A percentile compares a stretch with the other conserved stretches of the same genome.
Evolutionary conservation across 2,329 filamentous ascomycete species (phyloP).

Genomic region (Fusarium succisae): DNA sequence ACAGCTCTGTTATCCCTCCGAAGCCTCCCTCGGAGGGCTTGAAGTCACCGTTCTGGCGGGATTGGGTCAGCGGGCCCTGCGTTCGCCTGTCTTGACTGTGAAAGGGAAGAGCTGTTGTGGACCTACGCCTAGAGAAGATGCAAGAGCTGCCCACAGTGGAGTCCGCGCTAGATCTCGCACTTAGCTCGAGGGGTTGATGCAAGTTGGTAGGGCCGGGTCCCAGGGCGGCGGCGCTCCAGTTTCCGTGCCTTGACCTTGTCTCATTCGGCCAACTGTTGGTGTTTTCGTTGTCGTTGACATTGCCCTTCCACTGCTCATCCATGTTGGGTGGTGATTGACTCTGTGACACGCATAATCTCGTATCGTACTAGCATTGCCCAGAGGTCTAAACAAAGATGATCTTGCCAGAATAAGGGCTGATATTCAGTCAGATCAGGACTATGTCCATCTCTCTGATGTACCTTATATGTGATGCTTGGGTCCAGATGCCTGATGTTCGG

Average conservation of each 20-base stretch:
- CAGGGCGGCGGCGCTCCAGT: conserved; percentile 32
- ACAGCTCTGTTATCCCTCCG: conserved; percentile 37
- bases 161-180: conserved; percentile 28
- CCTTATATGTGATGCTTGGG: neutral
- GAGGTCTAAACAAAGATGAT: neutral
- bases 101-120: conserved; percentile 30
- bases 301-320: conserved; percentile 17
- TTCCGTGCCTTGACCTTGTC: conserved; percentile 11
- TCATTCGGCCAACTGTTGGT: conserved; percentile 22
- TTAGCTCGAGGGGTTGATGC: conserved; percentile 41
- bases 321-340: conserved; percentile 14
- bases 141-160: conserved; percentile 31
- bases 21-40: conserved; percentile 35
- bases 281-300: conserved; percentile 18
- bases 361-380: conserved; percentile 1
- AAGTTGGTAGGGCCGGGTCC: conserved; percentile 35
- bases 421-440: neutral
- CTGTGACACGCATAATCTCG: conserved; percentile 2
- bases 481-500: neutral
- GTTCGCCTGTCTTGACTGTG: conserved; percentile 22
- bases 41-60: conserved; percentile 32
- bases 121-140: conserved; percentile 27
- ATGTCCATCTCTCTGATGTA: neutral
- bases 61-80: conserved; percentile 25
- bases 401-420: neutral